phyloP scores from a whole-genome alignment of 2,329 filamentous ascomycete species.

The Neoascochyta sp. region DNA sequence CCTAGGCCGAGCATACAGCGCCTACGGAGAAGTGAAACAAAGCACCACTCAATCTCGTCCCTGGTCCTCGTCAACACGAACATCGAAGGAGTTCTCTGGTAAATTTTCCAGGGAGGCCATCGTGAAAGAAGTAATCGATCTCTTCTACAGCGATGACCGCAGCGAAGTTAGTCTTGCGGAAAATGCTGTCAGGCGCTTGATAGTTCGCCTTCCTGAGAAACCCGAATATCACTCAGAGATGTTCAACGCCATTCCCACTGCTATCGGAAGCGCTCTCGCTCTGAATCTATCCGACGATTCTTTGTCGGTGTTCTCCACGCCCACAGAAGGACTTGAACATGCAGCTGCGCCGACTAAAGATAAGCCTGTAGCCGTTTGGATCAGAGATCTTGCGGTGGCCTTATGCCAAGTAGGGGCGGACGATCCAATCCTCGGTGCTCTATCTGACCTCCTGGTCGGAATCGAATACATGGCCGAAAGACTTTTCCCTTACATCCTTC shows the following conservation, averaged over 20 bases:
- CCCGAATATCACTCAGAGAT: conserved; percentile 29
- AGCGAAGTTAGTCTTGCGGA: conserved; percentile 46
- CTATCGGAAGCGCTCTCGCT: conserved; percentile 28
- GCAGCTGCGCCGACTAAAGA: conserved; percentile 13
- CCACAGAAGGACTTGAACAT: conserved; percentile 13
- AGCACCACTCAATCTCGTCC: conserved; percentile 19
- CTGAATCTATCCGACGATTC: conserved; percentile 16
- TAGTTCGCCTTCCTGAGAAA: conserved; percentile 22
- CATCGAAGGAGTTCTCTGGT: conserved; percentile 20
- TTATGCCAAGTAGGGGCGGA: conserved; percentile 51
- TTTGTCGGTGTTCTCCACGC: conserved; percentile 1
- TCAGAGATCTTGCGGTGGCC: conserved; percentile 57
- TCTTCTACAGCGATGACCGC: conserved; percentile 40
- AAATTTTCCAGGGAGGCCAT: conserved; percentile 36
- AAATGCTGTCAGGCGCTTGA: conserved; percentile 32
- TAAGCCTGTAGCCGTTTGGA: conserved; percentile 50
- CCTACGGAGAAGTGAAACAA: conserved; percentile 63
- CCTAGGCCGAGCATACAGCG: conserved; percentile 68
- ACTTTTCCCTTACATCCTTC: conserved; percentile 78
- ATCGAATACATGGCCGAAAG: conserved; percentile 68
- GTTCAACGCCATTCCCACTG: conserved; percentile 25
- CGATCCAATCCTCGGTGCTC: conserved; percentile 65
- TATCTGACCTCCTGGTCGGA: conserved; percentile 62
- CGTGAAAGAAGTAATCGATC: conserved; percentile 34
- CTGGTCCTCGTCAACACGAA: conserved; percentile 20